A percentile compares a stretch with the other conserved stretches of the same genome.
Evolutionary conservation across 345 rosid genomes (phyloP).

Genomic region (Acer negundo): DNA sequence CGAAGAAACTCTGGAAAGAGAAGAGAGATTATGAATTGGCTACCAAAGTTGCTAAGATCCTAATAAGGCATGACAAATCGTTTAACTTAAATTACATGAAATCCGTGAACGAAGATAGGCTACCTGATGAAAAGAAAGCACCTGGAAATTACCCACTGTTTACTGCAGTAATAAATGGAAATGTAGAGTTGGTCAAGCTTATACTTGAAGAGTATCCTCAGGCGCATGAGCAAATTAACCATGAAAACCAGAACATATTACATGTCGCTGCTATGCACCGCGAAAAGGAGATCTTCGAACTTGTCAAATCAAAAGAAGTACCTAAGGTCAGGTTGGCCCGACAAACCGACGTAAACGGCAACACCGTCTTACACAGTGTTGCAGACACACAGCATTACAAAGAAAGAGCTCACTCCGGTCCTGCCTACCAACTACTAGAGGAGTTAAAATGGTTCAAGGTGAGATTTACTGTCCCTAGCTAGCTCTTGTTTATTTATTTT

Average conservation of each 20-base stretch:
- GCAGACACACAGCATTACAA: slow-evolving; percentile 2
- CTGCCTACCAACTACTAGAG: slow-evolving; percentile 23
- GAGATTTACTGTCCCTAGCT: not conserved
- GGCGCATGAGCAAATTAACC: not conserved
- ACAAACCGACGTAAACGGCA: slow-evolving; percentile 10
- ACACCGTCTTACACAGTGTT: slow-evolving; percentile 23
- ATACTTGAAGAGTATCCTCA: slow-evolving; percentile 13
- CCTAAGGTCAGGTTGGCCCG: slow-evolving; percentile 2
- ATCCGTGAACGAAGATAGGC: no score
- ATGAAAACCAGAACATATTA: slow-evolving; percentile 16
- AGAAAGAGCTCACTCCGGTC: slow-evolving; percentile 9
- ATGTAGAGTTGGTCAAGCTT: slow-evolving; percentile 8
- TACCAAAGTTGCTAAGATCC: slow-evolving; percentile 2
- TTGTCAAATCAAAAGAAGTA: not conserved
- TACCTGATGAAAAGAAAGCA: no score
- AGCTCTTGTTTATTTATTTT: no score
- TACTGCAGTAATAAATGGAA: slow-evolving; percentile 22
- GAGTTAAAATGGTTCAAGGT: slow-evolving; percentile 34
- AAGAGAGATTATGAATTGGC: slow-evolving; percentile 17
- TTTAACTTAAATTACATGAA: no score
- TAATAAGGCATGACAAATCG: slow-evolving; percentile 12
- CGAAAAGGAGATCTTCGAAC: slow-evolving; percentile 8
- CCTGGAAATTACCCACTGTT: slow-evolving; percentile 12
- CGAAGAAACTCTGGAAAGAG: not conserved
- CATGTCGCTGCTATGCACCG: slow-evolving; percentile 25